Base-by-base conservation (phyloP, 1,284 basidiomycete species). In the Schizophyllum commune region DNA sequence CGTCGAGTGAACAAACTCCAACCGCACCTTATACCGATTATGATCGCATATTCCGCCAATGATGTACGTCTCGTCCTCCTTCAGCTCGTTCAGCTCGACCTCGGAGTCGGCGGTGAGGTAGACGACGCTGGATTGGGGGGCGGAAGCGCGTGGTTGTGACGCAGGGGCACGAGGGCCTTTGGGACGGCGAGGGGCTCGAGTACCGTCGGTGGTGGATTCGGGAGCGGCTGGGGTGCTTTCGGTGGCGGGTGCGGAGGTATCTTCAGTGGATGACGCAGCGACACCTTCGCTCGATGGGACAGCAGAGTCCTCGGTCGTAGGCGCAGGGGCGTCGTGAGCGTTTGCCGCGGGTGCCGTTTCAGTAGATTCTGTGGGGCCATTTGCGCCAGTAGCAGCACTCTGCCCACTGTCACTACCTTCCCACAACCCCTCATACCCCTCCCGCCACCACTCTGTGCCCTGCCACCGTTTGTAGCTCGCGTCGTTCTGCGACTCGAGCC, bases 41-140 rank as follows among this genome's bases (percentile, higher is more conserved):
- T 91, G 91, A 73, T 99, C 97, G 63, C 92, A 92, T 65, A 99
- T 91, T 15, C 96, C 97, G 34, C 97, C 97, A 62, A 99, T 95
- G 66, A 99, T 87, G 72, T 99, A 99, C 2, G 88, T 91, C 71
- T 95, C 92, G 60, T 88, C 86, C 65, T 92, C 86, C 62, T 83
- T 87, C 57, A 99, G 82, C 64, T 89, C 85, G 8, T 79, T 76
- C 52, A 99, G 77, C 71, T 96, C 93, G 60, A 96, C 85, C 56
- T 89, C 82, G 5, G 96, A 89, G 75, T 99, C 97, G 5, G 96
- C 96, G 6, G 96, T 98, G 61, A 99, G 85, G 75, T 99, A 99
- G 33, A 98, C 82, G 56, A 98, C 78, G 56, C 74, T 83, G 59
- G 84, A 76, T 64, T 74, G 73, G 33, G 75, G 64, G 52, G 71